Evolutionary conservation across 2,329 filamentous ascomycete species (phyloP), one percentile per base, ranked within the genome.

Genomic region (Lasiodiplodia sp.): DNA sequence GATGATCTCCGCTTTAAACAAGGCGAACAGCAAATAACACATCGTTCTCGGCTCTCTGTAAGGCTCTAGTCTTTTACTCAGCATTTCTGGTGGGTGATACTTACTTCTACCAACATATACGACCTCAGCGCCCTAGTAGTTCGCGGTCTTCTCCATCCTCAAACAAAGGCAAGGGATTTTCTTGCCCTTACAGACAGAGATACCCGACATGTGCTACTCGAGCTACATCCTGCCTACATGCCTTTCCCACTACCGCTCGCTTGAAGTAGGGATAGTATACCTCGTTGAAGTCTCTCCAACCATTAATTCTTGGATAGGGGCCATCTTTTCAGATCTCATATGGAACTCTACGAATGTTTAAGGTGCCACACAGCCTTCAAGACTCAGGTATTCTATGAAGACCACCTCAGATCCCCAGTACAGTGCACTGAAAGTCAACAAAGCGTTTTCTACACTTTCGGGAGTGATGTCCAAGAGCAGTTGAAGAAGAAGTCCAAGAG

Each of bases 1-100:
- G 1, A 14, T 21, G 7, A n/a, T 47, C 0, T 18, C 44, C 7
- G 44, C 44, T n/a, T 47, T 21, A 7, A 21, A 47, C 18, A 21
- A 47, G 18, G 18, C 2, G 3, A n/a, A 21, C 11, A 10, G 1
- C 18, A 3, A 3, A 21, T 6, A 7, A 11, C 18, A 8, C 18
- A 21, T 47, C 44, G n/a, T 8, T 4, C 12, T 11, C n/a, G 4
- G 11, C 6, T 2, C 6, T 47, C 44, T 3, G 44, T 47, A 47
- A 47, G 6, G 11, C 44, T 21, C 7, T 2, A 21, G 7, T 21
- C 2, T 21, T 16, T 10, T 7, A 16, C 18, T 31, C 31, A 31
- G 0, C 31, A 31, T 2, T 16, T 4, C 1, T 8, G 3, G 2
- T 3, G 7, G 3, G 21, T 16, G 0, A 21, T 21, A 10, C 44